phyloP scores from a whole-genome alignment of 2,329 filamentous ascomycete genomes.

The Aspergillus ustus region DNA sequence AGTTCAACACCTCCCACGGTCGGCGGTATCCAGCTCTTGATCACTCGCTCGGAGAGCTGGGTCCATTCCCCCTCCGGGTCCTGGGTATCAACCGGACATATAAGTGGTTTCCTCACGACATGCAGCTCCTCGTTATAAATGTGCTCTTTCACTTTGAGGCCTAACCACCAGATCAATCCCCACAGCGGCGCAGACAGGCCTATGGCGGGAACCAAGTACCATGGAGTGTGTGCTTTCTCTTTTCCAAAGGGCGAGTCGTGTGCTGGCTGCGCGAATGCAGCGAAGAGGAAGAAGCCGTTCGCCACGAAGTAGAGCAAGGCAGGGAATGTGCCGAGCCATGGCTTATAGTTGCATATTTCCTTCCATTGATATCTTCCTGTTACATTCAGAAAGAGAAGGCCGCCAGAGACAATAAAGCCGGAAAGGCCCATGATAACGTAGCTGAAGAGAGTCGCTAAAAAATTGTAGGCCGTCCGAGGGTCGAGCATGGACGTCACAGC shows the following conservation, averaged over 20 bases:
- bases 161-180: neutral
- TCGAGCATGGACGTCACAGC: constrained; percentile 1
- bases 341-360: neutral
- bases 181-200: neutral
- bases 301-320: neutral
- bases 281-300: constrained; percentile 1
- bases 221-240: neutral
- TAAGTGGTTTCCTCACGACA: neutral
- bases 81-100: neutral
- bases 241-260: neutral
- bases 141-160: neutral
- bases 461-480: neutral
- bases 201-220: neutral
- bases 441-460: neutral
- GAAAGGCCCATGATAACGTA: constrained; percentile 4
- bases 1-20: neutral
- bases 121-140: neutral
- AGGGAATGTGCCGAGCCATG: neutral
- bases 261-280: neutral
- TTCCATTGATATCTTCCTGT: neutral
- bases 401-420: constrained; percentile 1
- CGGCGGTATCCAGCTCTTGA: neutral
- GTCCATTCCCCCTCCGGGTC: neutral
- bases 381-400: neutral
- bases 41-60: neutral